Base-by-base conservation (phyloP, 306 rosid genomes). In the Echinosophora koreensis region DNA sequence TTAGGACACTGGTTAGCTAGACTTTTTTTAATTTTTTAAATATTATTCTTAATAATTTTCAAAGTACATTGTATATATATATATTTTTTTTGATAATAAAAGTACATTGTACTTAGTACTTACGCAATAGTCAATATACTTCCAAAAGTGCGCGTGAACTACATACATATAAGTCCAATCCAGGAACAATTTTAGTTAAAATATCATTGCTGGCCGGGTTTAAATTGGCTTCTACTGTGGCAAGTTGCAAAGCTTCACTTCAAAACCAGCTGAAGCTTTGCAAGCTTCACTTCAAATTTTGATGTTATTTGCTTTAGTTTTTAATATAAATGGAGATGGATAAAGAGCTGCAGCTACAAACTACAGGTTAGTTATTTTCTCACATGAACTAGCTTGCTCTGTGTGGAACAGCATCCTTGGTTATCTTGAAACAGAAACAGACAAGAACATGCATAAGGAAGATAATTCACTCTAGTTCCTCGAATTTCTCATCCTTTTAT, bases 291-390 rank as follows among this genome's bases (percentile, higher is more conserved):
- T 50, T 68, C 78, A 57, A 39, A 49, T 80, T 56, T 7, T 65
- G 17, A 71, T 52, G 34, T 58, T 54, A 41, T 30, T 57, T 8
- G 6, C 58, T 54, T 69, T 34, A 2, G 2, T 22, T 6, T 18
- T 12, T 56, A 7, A 30, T 10, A 5, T 35, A 14, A 58, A 89
- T 81, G 94, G 89, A 84, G 81, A 58, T 50, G 5, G 65, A 63
- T 73, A 86, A 71, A 66, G 88, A 87, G 69, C 61, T 71, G 78
- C 88, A 66, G 57, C 80, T 44, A n/a, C 88, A 86, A 71, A 57
- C 78, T 30, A 46, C 70, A 81, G 92, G 89, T 88, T 67, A 78
- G 86, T 58, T 56, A 78, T 85, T 58, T 56, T 70, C 76, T 58
- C 27, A 56, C 68, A 44, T 51, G 59, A 46, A 38, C 42, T 38